A percentile compares a stretch with the other conserved stretches of the same genome.
Evolutionary conservation across 2,329 filamentous ascomycete species (phyloP).

Genomic region (Apiospora sp.): DNA sequence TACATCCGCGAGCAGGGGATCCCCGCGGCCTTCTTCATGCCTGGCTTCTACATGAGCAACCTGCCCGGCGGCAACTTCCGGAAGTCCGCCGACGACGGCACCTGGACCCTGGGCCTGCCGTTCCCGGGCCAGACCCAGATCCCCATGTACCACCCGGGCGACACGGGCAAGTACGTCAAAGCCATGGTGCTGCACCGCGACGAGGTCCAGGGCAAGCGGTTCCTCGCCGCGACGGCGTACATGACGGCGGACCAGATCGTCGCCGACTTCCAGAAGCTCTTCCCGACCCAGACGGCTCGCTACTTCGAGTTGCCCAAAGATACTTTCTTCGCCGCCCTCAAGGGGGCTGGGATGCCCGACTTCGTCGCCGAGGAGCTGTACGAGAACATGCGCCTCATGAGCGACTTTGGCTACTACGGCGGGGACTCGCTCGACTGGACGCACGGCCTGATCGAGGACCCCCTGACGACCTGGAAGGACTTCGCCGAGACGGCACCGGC

Average conservation of each 20-base stretch:
- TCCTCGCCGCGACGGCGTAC: conserved; percentile 51
- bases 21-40: conserved; percentile 59
- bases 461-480: conserved; percentile 50
- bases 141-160: conserved; percentile 45
- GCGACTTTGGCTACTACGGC: conserved; percentile 59
- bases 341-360: conserved; percentile 43
- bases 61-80: conserved; percentile 43
- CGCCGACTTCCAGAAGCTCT: conserved; percentile 61
- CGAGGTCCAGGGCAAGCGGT: conserved; percentile 47
- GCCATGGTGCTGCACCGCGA: conserved; percentile 45
- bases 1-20: conserved; percentile 58
- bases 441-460: conserved; percentile 44
- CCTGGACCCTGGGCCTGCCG: conserved; percentile 44
- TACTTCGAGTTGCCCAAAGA: conserved; percentile 46
- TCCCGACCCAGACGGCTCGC: conserved; percentile 45
- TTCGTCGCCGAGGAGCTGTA: conserved; percentile 54
- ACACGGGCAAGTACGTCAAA: conserved; percentile 51
- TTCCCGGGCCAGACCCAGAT: conserved; percentile 42
- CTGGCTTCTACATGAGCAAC: conserved; percentile 63
- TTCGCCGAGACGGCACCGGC: conserved; percentile 42
- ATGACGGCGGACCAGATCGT: conserved; percentile 52
- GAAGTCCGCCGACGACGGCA: conserved; percentile 36
- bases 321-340: conserved; percentile 46
- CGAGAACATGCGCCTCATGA: conserved; percentile 59
- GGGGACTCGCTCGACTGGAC: conserved; percentile 49